Percentiles rank a stretch among this genome's conserved stretches.
phyloP scores from a whole-genome alignment of 257 asterid genomes.

The Ligustrum vulgare region DNA sequence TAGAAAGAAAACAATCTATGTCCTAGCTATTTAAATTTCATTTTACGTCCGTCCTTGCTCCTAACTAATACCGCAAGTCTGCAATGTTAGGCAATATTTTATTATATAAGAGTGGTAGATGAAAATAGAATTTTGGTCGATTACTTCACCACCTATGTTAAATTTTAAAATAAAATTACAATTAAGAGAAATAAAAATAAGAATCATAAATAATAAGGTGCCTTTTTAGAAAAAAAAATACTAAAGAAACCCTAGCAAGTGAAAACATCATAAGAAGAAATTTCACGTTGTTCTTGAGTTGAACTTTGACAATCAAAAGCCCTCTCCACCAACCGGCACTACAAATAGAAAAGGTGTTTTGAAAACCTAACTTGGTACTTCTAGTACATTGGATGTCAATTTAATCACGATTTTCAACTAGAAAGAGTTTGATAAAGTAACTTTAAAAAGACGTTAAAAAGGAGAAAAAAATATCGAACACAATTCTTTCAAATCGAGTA shows the following conservation, averaged over 20 bases:
- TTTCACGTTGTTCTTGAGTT: conserved; percentile 1
- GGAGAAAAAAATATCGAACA: not conserved
- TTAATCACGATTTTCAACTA: not conserved
- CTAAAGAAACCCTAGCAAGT: not conserved
- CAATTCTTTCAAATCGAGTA: not conserved
- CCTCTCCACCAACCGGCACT: not conserved
- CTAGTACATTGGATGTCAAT: not conserved
- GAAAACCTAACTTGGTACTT: not conserved
- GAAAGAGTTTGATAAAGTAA: not conserved
- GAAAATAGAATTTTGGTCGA: not conserved
- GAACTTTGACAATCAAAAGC: not conserved
- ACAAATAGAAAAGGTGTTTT: not conserved
- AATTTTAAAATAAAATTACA: not conserved
- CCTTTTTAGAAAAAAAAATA: not conserved
- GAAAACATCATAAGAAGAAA: not conserved
- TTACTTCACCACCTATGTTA: not conserved
- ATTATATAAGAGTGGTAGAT: not conserved
- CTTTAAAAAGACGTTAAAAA: not conserved
- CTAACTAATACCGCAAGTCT: not conserved
- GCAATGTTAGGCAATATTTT: not conserved
- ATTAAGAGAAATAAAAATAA: not conserved
- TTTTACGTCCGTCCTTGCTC: not conserved
- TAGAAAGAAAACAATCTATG: no score
- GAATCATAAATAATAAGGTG: not conserved
- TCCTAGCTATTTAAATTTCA: not conserved